Evolutionary conservation across 441 rosid genomes (phyloP), one percentile per base, ranked within the genome.

Genomic region (Erodium chrysanthum): DNA sequence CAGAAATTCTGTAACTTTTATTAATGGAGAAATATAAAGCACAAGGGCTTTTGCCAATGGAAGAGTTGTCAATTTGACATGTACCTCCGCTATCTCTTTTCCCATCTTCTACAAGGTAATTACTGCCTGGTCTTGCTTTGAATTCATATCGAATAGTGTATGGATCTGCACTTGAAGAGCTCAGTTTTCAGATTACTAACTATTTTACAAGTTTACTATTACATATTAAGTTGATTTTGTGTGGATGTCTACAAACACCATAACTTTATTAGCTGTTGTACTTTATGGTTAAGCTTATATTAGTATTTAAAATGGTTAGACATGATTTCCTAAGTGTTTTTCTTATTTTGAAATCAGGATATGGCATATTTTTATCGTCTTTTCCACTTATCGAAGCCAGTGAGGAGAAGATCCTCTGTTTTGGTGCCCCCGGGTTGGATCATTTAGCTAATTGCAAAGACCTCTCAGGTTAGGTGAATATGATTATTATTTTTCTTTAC

Each of bases 401-500:
- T 33, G 54, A 59, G 48, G 69, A 75, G 80, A 76, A 70, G 58
- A 68, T 75, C 50, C 15, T 18, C 68, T 17, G 22, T 65, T 74
- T 64, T 35, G 75, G 74, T 66, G 69, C 70, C 69, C 44, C 73
- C 23, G 17, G 67, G 66, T 60, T 54, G 20, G 71, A 72, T 63
- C 68, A 66, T 65, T 65, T 68, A 70, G 68, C 76, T 65, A 44
- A 29, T 58, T 42, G 2, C 33, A 35, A 69, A 71, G 54, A 73
- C 72, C 66, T 66, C 60, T 72, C 84, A 88, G 88, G 85, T 86
- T 79, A 79, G 86, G 76, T 72, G 29, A 73, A 82, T 69, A 68
- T 67, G 65, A 67, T 74, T 66, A 66, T 77, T 69, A 68, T 42
- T 70, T 67, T 54, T 9, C 4, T 59, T 25, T 25, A 25, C 29